Evolutionary conservation across 306 rosid genomes (phyloP), one percentile per base, ranked within the genome.

Genomic region (Quillaja saponaria): DNA sequence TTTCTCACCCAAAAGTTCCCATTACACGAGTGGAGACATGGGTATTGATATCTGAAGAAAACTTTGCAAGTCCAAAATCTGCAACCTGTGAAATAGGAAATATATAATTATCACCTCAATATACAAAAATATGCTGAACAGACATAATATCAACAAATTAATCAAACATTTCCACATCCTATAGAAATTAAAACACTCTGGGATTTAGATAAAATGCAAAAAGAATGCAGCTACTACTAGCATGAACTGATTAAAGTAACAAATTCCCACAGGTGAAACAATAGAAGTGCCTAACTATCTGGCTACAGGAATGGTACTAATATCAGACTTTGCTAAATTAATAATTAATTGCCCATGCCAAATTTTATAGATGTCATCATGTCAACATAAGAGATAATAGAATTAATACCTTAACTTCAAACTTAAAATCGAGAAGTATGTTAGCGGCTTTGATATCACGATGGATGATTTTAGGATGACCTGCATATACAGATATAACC

Each of bases 21-120:
- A 92, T 92, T 76, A 92, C 98, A 69, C 96, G 82, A 35, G 98
- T 92, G 71, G 98, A 92, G 44, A 92, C 90, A 63, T 92, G 98
- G 39, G 98, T 92, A 49, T 92, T 86, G 67, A 80, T 13, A 66
- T 92, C 98, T 46, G 88, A 81, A 65, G 95, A 53, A 62, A 92
- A 39, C 78, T 86, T 92, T 6, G 99, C 99, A 54, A 92, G 99
- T 66, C 96, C 96, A 64, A 92, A 92, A 74, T 92, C 99, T 1
- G 99, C 90, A 72, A 92, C 99, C 99, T 92, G 87, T 20, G 66
- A 48, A 68, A 50, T 38, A 51, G 11, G 41, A 17, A 41, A 10
- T 14, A 10, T 14, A 10, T 20, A 63, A 52, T 52, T 13, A 54
- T 51, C 46, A 1, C 49, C 12, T 25, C 31, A 25, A 1, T 25